phyloP scores from a whole-genome alignment of 495 filamentous ascomycete species.

The Podospora sp. region DNA sequence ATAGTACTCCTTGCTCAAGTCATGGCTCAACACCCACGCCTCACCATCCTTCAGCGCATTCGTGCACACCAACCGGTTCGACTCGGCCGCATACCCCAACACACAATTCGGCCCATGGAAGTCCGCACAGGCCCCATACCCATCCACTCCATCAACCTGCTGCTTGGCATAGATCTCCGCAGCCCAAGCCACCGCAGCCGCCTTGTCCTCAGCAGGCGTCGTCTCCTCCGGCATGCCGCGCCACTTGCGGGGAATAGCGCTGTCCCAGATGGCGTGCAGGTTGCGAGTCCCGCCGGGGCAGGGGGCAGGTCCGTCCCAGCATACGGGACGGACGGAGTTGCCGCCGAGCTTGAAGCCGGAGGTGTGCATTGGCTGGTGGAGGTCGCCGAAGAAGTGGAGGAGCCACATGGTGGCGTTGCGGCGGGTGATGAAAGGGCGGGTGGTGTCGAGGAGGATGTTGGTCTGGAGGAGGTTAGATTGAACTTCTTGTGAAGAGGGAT shows the following conservation, averaged over 20 bases:
- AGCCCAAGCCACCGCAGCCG: slow-evolving; percentile 21
- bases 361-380: slow-evolving; percentile 24
- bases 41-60: slow-evolving; percentile 20
- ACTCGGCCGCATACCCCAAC: slow-evolving; percentile 21
- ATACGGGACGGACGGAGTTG: slow-evolving; percentile 21
- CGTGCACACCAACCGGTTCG: slow-evolving; percentile 22
- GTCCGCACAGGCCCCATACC: neutral
- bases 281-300: slow-evolving; percentile 2
- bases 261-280: slow-evolving; percentile 25
- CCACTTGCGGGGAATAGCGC: slow-evolving; percentile 17
- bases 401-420: slow-evolving; percentile 26
- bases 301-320: slow-evolving; percentile 12
- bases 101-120: slow-evolving; percentile 15
- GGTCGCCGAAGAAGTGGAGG: slow-evolving; percentile 26
- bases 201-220: slow-evolving; percentile 12
- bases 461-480: slow-evolving; percentile 8
- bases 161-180: slow-evolving; percentile 16
- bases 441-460: slow-evolving; percentile 21
- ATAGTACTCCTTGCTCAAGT: slow-evolving; percentile 25
- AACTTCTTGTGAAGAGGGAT: too few species aligned
- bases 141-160: neutral
- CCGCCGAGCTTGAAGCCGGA: slow-evolving; percentile 24
- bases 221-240: slow-evolving; percentile 10
- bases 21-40: slow-evolving; percentile 17
- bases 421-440: neutral